phyloP scores from a whole-genome alignment of 2,329 filamentous ascomycete species.

The Diplodia scrobiculata region DNA sequence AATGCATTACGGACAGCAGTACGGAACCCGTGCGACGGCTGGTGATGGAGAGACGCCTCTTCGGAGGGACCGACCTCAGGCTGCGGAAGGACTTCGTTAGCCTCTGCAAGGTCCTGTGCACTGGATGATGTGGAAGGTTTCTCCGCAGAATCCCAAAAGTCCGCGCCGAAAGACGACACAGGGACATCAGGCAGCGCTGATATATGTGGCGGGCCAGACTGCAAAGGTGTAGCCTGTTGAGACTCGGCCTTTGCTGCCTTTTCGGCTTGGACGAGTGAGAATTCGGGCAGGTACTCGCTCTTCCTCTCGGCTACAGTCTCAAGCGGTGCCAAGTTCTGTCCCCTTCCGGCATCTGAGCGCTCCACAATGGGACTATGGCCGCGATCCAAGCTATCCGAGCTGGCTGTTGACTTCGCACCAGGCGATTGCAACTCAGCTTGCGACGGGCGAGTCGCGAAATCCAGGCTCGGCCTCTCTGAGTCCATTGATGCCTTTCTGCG shows the following conservation, averaged over 20 bases:
- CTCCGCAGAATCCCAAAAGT: constrained; percentile 35
- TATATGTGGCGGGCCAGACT: not conserved
- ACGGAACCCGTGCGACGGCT: constrained; percentile 58
- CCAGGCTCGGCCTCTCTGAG: constrained; percentile 59
- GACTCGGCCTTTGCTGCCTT: constrained; percentile 12
- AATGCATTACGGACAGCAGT: constrained; percentile 68
- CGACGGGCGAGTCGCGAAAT: constrained; percentile 48
- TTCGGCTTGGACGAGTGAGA: constrained; percentile 26
- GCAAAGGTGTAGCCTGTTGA: not conserved
- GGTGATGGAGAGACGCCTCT: constrained; percentile 50
- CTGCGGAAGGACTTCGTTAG: constrained; percentile 6
- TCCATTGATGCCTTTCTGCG: constrained; percentile 61
- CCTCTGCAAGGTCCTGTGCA: constrained; percentile 19
- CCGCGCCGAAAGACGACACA: constrained; percentile 36
- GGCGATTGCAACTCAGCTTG: constrained; percentile 32
- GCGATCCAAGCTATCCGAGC: constrained; percentile 28
- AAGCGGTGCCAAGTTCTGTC: constrained; percentile 41
- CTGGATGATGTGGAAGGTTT: constrained; percentile 13
- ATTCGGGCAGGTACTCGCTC: constrained; percentile 60
- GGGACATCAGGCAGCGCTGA: constrained; percentile 34
- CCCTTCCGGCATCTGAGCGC: constrained; percentile 5
- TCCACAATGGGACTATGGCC: constrained; percentile 3
- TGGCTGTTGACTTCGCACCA: constrained; percentile 17
- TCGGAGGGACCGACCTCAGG: constrained; percentile 16
- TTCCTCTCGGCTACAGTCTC: constrained; percentile 61